phyloP scores from a whole-genome alignment of 352 stramenopile genomes.

The Phytopythium oedochilum region DNA sequence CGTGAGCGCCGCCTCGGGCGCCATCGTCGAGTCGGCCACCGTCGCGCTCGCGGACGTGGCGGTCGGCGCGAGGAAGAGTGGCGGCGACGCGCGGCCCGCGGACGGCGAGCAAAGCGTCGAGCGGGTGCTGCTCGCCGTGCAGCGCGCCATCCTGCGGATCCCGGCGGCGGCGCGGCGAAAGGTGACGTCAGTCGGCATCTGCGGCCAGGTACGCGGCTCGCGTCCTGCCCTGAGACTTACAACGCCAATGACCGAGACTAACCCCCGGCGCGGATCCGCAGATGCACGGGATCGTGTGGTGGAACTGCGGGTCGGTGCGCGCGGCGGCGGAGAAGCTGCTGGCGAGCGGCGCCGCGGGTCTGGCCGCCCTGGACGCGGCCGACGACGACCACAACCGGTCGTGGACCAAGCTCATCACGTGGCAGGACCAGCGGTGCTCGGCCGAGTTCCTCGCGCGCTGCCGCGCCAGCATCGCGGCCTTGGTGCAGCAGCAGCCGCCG shows the following conservation, averaged over 20 bases:
- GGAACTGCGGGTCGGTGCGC: slow-evolving; percentile 40
- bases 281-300: slow-evolving; percentile 88
- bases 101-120: slow-evolving; percentile 41
- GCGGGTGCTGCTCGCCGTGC: slow-evolving; percentile 39
- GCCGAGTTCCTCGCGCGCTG: slow-evolving; percentile 40
- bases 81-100: slow-evolving; percentile 3
- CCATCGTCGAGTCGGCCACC: slow-evolving; percentile 28
- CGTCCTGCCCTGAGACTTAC: not conserved
- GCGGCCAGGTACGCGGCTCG: slow-evolving; percentile 37
- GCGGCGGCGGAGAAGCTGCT: slow-evolving; percentile 24
- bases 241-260: not conserved
- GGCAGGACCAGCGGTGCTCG: slow-evolving; percentile 77
- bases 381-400: slow-evolving; percentile 11
- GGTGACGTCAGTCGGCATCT: slow-evolving; percentile 54
- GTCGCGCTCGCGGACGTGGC: slow-evolving; percentile 32
- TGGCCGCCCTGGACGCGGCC: not conserved
- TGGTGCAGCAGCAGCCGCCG: not conserved
- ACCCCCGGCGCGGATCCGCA: slow-evolving; percentile 8
- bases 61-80: slow-evolving; percentile 8
- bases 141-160: slow-evolving; percentile 26
- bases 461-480: slow-evolving; percentile 12
- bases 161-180: slow-evolving; percentile 15
- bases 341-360: not conserved
- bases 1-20: slow-evolving; percentile 21
- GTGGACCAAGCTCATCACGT: slow-evolving; percentile 72